Evolutionary conservation across 192 early-diverging fungal genomes (phyloP), one percentile per base, ranked within the genome.

Genomic region (Coemansia biformis): DNA sequence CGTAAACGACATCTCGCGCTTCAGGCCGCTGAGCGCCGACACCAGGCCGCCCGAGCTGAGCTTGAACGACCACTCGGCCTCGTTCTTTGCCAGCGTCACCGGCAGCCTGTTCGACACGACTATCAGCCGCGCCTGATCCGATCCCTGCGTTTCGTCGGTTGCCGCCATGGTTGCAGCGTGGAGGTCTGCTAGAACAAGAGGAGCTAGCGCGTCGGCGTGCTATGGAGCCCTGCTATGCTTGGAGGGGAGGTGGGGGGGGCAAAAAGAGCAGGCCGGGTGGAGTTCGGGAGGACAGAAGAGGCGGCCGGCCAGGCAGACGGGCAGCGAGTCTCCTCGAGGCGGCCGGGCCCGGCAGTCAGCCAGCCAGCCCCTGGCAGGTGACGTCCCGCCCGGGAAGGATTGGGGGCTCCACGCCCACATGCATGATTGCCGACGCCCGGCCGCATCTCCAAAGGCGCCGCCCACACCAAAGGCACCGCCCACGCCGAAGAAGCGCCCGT

Each of bases 61-160:
- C 52, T 81, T 80, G 71, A 85, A 91, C 36, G 78, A 72, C 78
- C 79, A 91, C 18, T 78, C 54, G 47, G 19, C 54, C 24, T 51
- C 63, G 12, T 48, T 53, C 32, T 43, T 73, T 55, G 26, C 48
- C 68, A 67, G 77, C 61, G 95, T 99, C 48, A 99, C 83, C 16
- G 97, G 97, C 44, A 98, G 77, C 17, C 95, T 79, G 77, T 98
- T 99, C 0, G 95, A 98, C 7, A 99, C 93, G 14, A 98, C 90
- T 9, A 98, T 70, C 12, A 93, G 75, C 23, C 84, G 82, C 15
- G 83, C 54, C 7, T 70, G 34, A 15, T 56, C 68, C 11, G 23
- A 43, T 15, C n/a, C 8, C 38, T 48, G 22, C 14, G 14, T 36
- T n/a, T 39, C 37, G 37, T 29, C 36, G 8, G 40, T 43, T 17